Percentiles rank a stretch among this genome's conserved stretches.
Conservation (phyloP, 2,329 filamentous ascomycete genomes). For the Sporothrix mexicana region DNA sequence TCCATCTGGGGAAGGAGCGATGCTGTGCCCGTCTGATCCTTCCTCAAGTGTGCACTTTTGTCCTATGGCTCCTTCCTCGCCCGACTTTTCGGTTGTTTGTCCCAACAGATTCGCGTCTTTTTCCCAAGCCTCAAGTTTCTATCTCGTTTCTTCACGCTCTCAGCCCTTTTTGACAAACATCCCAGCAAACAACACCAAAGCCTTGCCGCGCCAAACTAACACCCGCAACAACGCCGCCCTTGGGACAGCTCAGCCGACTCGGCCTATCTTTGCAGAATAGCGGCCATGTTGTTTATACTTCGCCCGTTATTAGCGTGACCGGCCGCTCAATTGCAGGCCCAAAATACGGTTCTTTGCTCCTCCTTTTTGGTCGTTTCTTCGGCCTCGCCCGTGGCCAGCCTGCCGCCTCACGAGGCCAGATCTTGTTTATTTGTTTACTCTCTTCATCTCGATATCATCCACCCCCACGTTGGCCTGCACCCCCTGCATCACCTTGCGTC, state of each 20-base stretch:
- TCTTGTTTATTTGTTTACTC: conserved; percentile 24
- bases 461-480: not conserved
- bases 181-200: not conserved
- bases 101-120: no score
- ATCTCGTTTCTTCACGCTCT: not conserved
- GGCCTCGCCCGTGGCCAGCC: conserved; percentile 16
- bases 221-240: not conserved
- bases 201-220: no score
- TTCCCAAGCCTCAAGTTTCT: not conserved
- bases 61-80: no score
- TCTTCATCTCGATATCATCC: not conserved
- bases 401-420: not conserved
- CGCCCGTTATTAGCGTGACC: not conserved
- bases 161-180: not conserved
- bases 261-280: not conserved
- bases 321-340: not conserved
- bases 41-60: not conserved
- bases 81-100: no score
- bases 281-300: conserved; percentile 5
- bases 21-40: not conserved
- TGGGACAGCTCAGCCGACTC: no score
- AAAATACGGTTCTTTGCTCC: not conserved
- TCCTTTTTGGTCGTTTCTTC: not conserved
- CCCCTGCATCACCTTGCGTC: conserved; percentile 1
- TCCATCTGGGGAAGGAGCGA: not conserved